Conservation (phyloP, 1,284 basidiomycete genomes). For the Cutaneotrichosporon spelunceum region DNA sequence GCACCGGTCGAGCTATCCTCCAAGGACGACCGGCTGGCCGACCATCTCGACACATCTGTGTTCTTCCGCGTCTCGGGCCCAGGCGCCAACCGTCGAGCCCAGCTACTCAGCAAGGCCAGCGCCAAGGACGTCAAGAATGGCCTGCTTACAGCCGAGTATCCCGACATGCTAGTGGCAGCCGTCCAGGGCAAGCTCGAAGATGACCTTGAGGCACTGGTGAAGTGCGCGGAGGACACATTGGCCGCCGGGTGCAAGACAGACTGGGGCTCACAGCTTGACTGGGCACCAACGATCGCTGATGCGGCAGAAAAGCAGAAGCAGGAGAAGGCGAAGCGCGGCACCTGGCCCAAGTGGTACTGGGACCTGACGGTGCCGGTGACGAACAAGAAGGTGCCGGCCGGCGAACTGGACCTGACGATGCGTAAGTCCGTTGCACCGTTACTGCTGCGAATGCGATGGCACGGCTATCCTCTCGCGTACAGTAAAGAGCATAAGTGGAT, state of each 20-base stretch:
- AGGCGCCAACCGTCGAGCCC: neutral
- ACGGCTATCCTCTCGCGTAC: slow-evolving; percentile 76
- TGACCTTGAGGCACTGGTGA: slow-evolving; percentile 18
- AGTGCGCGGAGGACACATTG: slow-evolving; percentile 24
- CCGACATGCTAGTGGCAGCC: slow-evolving; percentile 21
- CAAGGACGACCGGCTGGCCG: slow-evolving; percentile 27
- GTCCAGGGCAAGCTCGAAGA: slow-evolving; percentile 9
- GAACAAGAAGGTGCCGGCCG: slow-evolving; percentile 33
- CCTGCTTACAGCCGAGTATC: slow-evolving; percentile 32
- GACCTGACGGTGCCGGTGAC: slow-evolving; percentile 60
- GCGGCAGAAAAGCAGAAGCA: neutral
- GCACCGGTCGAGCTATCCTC: slow-evolving; percentile 30
- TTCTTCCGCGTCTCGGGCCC: slow-evolving; percentile 36
- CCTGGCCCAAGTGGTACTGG: slow-evolving; percentile 94
- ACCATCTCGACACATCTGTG: slow-evolving; percentile 25
- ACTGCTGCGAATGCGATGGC: slow-evolving; percentile 83
- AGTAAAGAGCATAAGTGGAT: slow-evolving; percentile 90
- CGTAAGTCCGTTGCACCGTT: slow-evolving; percentile 80
- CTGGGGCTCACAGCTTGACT: slow-evolving; percentile 22
- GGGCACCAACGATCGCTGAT: neutral
- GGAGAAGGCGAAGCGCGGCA: slow-evolving; percentile 22
- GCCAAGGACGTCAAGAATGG: slow-evolving; percentile 27
- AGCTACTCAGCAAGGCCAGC: slow-evolving; percentile 15
- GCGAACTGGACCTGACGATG: slow-evolving; percentile 76
- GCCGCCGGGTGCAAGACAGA: neutral